These are phyloP conservation scores for Rhododendron ovatum DNA, from an alignment of 148 eudicot genomes.

Conservation along the genomic window DNA sequence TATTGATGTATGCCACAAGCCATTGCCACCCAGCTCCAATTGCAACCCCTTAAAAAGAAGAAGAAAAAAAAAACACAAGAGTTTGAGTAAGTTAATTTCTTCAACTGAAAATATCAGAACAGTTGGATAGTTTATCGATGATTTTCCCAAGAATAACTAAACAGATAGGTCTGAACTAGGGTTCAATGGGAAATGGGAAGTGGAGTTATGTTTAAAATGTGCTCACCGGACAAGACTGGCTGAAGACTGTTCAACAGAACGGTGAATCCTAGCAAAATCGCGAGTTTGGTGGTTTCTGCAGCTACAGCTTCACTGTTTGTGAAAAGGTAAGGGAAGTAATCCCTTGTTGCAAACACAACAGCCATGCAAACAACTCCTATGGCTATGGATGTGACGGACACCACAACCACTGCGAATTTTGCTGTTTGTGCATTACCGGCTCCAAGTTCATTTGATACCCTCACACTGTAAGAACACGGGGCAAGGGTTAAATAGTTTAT, in stretches of 20 bases:
- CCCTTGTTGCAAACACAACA: constrained; percentile 50
- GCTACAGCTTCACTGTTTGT: constrained; percentile 62
- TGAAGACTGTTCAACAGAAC: constrained; percentile 62
- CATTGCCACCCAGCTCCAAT: constrained; percentile 94
- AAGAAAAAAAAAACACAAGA: not conserved
- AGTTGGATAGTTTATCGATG: not conserved
- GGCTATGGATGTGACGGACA: constrained; percentile 46
- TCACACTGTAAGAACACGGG: constrained; percentile 37
- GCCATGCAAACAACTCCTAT: constrained; percentile 46
- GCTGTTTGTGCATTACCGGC: constrained; percentile 61
- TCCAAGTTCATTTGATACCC: constrained; percentile 82
- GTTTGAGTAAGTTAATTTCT: not conserved
- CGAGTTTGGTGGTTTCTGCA: constrained; percentile 52
- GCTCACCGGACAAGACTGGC: constrained; percentile 61
- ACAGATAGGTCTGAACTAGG: not conserved
- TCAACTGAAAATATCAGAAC: not conserved
- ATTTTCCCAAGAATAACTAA: not conserved
- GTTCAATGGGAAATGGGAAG: not conserved
- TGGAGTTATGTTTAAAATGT: not conserved
- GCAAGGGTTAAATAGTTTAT: not conserved
- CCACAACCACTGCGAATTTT: constrained; percentile 61
- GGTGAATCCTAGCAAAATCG: constrained; percentile 48
- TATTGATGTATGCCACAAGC: constrained; percentile 69
- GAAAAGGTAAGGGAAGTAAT: constrained; percentile 65
- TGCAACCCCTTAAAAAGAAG: constrained; percentile 51